These are phyloP conservation scores for Diatrype stigma DNA, from an alignment of 2,329 filamentous ascomycete species.

Conservation along the genomic window DNA sequence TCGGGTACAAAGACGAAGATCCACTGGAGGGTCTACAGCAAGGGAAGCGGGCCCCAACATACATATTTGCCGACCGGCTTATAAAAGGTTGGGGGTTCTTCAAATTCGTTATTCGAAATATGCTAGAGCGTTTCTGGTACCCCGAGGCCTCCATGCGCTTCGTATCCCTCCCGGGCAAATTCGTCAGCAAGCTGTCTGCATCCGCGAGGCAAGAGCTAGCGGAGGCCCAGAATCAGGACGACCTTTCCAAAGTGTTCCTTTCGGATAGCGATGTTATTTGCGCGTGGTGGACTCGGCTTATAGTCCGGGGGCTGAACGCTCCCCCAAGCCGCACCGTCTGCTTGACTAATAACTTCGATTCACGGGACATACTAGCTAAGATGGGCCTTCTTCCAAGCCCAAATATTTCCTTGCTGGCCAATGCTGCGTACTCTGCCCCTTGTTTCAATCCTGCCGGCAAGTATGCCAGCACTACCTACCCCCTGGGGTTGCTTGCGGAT, in stretches of 20 bases:
- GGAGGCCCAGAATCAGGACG: neutral
- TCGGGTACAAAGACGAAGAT: conserved; percentile 1
- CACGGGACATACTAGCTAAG: neutral
- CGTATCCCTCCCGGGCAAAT: neutral
- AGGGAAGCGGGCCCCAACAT: neutral
- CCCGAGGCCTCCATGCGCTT: neutral
- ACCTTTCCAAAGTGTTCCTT: neutral
- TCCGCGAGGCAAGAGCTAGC: neutral
- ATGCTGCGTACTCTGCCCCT: neutral
- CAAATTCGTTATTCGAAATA: neutral
- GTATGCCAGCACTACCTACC: neutral
- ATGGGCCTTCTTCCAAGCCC: neutral
- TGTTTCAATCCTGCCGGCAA: neutral
- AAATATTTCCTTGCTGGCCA: neutral
- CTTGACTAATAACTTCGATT: conserved; percentile 1
- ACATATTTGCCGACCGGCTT: neutral
- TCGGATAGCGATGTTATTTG: conserved; percentile 1
- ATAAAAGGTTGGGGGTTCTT: neutral
- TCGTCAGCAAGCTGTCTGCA: neutral
- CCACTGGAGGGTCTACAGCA: neutral
- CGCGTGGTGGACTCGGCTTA: neutral
- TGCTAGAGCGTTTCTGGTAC: neutral
- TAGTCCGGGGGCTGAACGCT: neutral
- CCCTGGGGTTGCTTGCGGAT: neutral
- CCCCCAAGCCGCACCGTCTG: neutral